Percentiles rank a stretch among this genome's conserved stretches.
phyloP scores from a whole-genome alignment of 2,329 filamentous ascomycete genomes.

The Alternaria sp. region DNA sequence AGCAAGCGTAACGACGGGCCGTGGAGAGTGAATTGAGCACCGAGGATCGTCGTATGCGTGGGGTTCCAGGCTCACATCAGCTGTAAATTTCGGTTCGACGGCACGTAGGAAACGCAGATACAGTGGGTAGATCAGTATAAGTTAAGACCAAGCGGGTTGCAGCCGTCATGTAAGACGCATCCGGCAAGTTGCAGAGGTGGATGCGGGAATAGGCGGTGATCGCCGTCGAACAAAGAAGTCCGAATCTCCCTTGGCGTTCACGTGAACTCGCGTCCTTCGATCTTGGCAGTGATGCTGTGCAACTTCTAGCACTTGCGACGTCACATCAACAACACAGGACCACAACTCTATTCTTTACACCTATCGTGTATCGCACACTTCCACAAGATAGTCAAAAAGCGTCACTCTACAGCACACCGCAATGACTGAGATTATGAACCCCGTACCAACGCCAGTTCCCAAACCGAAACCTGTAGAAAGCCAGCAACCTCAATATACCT shows the following conservation, averaged over 20 bases:
- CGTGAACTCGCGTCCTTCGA: conserved; percentile 11
- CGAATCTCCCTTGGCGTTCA: conserved; percentile 10
- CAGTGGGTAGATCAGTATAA: conserved; percentile 1
- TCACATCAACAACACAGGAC: neutral
- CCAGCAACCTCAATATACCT: conserved; percentile 64
- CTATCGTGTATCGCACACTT: neutral
- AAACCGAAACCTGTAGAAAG: conserved; percentile 44
- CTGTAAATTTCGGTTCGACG: conserved; percentile 20
- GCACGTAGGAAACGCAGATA: conserved; percentile 20
- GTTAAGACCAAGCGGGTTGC: conserved; percentile 2
- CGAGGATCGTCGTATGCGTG: conserved; percentile 11
- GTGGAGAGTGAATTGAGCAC: conserved; percentile 8
- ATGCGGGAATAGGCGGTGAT: conserved; percentile 3
- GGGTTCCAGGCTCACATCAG: conserved; percentile 11
- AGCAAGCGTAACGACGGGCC: conserved; percentile 11
- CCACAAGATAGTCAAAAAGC: neutral
- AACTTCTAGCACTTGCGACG: neutral
- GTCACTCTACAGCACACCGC: neutral
- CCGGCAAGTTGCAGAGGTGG: conserved; percentile 19
- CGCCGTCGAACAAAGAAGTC: conserved; percentile 7
- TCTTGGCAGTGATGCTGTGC: neutral
- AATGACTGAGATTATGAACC: conserved; percentile 46
- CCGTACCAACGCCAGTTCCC: conserved; percentile 22
- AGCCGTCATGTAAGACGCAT: conserved; percentile 8
- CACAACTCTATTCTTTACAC: neutral